phyloP scores from a whole-genome alignment of 2,329 filamentous ascomycete species.

The Colletotrichum truncatum region DNA sequence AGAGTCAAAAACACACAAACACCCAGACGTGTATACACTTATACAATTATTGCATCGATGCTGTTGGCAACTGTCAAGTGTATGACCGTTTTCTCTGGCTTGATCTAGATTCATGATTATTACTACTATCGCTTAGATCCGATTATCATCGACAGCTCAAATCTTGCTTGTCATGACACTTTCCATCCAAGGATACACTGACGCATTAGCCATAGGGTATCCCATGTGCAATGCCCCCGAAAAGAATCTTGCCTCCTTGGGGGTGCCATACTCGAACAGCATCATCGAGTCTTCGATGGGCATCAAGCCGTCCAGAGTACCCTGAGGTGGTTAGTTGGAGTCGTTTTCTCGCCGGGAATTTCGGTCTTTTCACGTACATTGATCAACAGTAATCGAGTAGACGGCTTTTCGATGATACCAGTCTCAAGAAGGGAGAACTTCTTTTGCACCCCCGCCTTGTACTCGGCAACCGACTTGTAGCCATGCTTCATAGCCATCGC shows the following conservation, averaged over 20 bases:
- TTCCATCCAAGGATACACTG: constrained; percentile 71
- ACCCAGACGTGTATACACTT: background rate
- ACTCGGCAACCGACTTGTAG: constrained; percentile 64
- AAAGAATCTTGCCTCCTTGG: constrained; percentile 73
- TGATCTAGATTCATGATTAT: background rate
- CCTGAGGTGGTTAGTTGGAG: constrained; percentile 46
- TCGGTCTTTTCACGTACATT: constrained; percentile 56
- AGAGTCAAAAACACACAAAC: background rate
- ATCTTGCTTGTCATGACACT: constrained; percentile 52
- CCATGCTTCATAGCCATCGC: constrained; percentile 71
- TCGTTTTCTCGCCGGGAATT: background rate
- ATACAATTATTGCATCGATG: background rate
- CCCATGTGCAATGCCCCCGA: constrained; percentile 72
- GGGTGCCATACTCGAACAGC: constrained; percentile 69
- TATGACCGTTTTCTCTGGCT: background rate
- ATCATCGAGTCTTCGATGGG: constrained; percentile 75
- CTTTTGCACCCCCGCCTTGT: constrained; percentile 61
- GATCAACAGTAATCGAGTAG: constrained; percentile 66
- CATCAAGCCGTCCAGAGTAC: constrained; percentile 71
- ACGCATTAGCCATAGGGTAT: constrained; percentile 67
- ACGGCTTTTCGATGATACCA: constrained; percentile 64
- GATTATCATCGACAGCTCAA: background rate
- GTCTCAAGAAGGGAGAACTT: constrained; percentile 71
- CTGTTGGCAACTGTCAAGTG: background rate
- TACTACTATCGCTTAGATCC: background rate